phyloP scores from a whole-genome alignment of 148 eudicot species.

The Dysphania ambrosioides region DNA sequence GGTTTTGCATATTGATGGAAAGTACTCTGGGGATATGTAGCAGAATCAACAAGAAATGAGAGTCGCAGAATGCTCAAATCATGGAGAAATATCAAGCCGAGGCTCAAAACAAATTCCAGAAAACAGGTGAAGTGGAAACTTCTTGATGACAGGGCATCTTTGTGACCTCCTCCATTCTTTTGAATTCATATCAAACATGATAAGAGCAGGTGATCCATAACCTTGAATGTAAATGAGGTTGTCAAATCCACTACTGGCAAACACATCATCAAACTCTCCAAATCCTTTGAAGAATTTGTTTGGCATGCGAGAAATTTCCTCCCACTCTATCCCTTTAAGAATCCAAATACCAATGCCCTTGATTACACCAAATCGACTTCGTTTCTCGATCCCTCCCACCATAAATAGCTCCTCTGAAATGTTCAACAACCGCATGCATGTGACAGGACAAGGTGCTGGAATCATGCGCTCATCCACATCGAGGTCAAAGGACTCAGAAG shows the following conservation, averaged over 20 bases:
- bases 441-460: constrained; percentile 34
- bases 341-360: constrained; percentile 51
- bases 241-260: constrained; percentile 41
- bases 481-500: constrained; percentile 10
- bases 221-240: constrained; percentile 48
- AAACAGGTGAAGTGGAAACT: constrained; percentile 40
- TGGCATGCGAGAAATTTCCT: constrained; percentile 47
- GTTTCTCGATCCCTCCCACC: constrained; percentile 52
- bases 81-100: constrained; percentile 33
- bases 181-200: constrained; percentile 37
- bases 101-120: constrained; percentile 54
- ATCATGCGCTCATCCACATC: constrained; percentile 26
- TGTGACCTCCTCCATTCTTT: constrained; percentile 52
- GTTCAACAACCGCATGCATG: constrained; percentile 44
- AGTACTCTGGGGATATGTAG: neutral
- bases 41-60: neutral
- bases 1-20: neutral
- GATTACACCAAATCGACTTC: constrained; percentile 31
- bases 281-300: constrained; percentile 37
- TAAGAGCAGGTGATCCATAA: constrained; percentile 43
- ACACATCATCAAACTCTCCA: constrained; percentile 50
- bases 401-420: constrained; percentile 37
- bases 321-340: constrained; percentile 40
- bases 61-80: constrained; percentile 5
- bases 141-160: constrained; percentile 38